These are phyloP conservation scores for Digitaria exilis DNA, from an alignment of 202 grass and related monocot genomes.

Conservation along the genomic window DNA sequence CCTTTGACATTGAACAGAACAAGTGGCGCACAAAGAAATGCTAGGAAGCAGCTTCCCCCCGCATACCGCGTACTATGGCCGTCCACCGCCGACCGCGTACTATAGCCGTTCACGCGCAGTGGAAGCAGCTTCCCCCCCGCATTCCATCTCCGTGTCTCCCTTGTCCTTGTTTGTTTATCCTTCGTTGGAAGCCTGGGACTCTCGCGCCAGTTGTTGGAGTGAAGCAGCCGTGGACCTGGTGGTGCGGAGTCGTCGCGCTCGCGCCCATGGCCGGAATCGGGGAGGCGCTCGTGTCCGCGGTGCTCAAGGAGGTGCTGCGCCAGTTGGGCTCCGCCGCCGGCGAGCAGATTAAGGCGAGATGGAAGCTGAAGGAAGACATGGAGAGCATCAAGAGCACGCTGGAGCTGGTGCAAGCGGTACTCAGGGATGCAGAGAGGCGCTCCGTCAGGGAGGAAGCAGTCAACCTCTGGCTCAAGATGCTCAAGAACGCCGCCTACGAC, in stretches of 20 bases:
- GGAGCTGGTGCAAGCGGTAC: background rate
- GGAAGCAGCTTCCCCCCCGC: no score
- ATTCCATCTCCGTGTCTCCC: no score
- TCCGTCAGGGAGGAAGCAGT: background rate
- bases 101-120: no score
- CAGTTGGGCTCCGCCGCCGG: background rate
- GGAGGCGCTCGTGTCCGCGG: constrained; percentile 6
- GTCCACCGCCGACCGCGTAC: no score
- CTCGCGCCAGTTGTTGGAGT: background rate
- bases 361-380: background rate
- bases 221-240: background rate
- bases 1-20: no score
- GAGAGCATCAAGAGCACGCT: background rate
- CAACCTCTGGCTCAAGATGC: background rate
- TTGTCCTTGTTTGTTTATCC: no score
- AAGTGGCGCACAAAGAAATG: no score
- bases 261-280: background rate
- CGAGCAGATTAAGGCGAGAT: background rate
- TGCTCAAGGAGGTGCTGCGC: constrained; percentile 7
- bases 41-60: no score
- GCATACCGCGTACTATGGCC: no score
- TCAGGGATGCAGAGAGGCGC: background rate
- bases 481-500: constrained; percentile 5
- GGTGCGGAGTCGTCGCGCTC: background rate
- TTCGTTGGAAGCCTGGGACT: no score